phyloP scores from a whole-genome alignment of 306 rosid species.

The Fragaria nilgerrensis region DNA sequence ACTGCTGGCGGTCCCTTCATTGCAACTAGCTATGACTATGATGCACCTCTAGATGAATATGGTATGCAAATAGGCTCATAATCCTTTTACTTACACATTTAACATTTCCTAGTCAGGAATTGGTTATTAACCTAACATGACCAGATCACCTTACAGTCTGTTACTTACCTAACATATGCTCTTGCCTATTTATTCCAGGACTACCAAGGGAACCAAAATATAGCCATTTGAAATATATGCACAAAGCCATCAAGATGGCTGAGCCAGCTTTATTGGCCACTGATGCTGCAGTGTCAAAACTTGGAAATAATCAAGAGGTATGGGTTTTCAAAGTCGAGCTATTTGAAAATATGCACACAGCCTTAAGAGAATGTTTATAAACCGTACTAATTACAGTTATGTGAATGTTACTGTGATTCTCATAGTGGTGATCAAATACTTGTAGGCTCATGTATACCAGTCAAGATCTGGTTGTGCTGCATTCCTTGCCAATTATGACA shows the following conservation, averaged over 20 bases:
- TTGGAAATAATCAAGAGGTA: constrained; percentile 77
- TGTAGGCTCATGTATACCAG: constrained; percentile 71
- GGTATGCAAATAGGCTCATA: constrained; percentile 46
- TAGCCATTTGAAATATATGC: constrained; percentile 89
- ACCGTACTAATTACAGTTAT: not conserved
- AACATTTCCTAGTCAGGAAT: not conserved
- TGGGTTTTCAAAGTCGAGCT: constrained; percentile 6
- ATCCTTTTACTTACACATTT: not conserved
- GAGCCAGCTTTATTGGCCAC: constrained; percentile 67
- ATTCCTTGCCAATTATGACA: constrained; percentile 78
- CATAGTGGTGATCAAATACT: constrained; percentile 13
- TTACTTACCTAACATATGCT: not conserved
- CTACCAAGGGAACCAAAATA: constrained; percentile 79
- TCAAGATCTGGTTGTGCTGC: constrained; percentile 68
- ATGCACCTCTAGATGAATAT: constrained; percentile 88
- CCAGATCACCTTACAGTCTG: constrained; percentile 1
- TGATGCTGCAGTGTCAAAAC: constrained; percentile 62
- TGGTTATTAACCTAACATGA: not conserved
- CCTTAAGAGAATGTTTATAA: not conserved
- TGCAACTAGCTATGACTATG: constrained; percentile 89
- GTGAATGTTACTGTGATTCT: constrained; percentile 7
- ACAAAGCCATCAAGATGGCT: constrained; percentile 71
- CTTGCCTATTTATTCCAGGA: constrained; percentile 45
- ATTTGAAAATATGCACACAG: constrained; percentile 9
- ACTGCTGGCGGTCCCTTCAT: constrained; percentile 89